Evolutionary conservation across 2,329 filamentous ascomycete species (phyloP).

Genomic region (Aureobasidium uvarum): DNA sequence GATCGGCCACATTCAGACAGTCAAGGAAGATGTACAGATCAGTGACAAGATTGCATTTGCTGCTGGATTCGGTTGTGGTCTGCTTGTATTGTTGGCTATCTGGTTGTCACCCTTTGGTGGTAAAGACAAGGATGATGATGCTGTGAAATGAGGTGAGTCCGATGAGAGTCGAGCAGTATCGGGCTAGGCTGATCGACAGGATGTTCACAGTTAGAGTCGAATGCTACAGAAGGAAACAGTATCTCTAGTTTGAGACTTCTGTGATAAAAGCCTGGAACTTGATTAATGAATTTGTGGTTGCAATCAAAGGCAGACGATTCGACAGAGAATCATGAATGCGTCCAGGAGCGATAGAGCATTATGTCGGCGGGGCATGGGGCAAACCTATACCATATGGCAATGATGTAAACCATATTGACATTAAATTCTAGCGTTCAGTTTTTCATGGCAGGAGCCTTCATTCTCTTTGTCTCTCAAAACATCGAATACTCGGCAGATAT

Average conservation of each 20-base stretch:
- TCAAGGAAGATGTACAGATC: constrained; percentile 11
- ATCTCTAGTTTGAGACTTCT: background rate
- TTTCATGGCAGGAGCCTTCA: background rate
- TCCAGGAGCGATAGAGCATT: background rate
- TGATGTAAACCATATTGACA: background rate
- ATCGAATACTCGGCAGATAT: background rate
- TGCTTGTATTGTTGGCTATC: constrained; percentile 5
- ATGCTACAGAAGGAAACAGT: background rate
- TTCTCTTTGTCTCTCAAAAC: background rate
- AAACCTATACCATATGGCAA: background rate
- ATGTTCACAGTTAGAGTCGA: background rate
- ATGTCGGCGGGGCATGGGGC: background rate
- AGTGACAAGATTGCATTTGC: constrained; percentile 21
- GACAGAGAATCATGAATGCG: background rate
- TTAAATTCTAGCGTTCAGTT: background rate
- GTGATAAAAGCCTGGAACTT: too few species aligned
- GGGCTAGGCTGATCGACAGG: background rate
- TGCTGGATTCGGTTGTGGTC: constrained; percentile 13
- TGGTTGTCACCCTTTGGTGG: constrained; percentile 5
- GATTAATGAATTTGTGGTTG: background rate
- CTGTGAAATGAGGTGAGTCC: background rate
- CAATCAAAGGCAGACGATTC: too few species aligned
- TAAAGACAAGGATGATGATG: constrained; percentile 6
- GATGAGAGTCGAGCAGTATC: too few species aligned
- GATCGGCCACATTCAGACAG: background rate